These are phyloP conservation scores for Calonectria ilicicola DNA, from an alignment of 2,329 filamentous ascomycete genomes.

Conservation along the genomic window DNA sequence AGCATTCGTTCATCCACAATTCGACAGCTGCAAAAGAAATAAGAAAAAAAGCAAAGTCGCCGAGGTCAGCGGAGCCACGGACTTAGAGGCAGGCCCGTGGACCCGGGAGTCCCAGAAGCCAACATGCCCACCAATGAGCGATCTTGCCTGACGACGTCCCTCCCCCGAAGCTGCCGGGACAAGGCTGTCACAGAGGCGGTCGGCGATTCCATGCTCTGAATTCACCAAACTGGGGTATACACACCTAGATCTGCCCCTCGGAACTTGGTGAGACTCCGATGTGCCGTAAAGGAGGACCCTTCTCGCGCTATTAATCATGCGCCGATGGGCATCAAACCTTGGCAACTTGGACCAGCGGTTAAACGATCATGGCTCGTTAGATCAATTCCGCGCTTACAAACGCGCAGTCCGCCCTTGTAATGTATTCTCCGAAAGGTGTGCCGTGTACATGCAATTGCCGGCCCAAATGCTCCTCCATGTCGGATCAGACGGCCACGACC, in stretches of 20 bases:
- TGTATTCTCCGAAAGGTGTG: neutral
- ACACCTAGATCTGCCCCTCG: neutral
- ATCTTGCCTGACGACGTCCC: neutral
- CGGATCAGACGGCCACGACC: neutral
- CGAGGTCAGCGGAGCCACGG: neutral
- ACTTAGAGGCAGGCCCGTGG: neutral
- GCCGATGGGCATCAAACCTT: constrained; percentile 1
- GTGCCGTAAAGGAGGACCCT: neutral
- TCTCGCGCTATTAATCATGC: neutral
- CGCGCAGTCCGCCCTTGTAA: neutral
- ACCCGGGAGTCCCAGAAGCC: neutral
- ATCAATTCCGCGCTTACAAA: neutral
- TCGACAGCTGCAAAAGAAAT: neutral
- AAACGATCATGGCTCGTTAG: neutral
- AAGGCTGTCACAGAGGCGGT: neutral
- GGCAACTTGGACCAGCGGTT: neutral
- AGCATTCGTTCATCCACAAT: neutral
- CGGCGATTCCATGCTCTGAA: neutral
- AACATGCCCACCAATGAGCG: neutral
- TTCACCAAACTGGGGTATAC: neutral
- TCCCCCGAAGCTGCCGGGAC: neutral
- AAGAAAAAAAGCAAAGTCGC: neutral
- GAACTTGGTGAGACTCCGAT: constrained; percentile 1
- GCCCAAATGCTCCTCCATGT: neutral
- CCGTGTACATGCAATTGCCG: neutral